phyloP scores from a whole-genome alignment of 306 rosid species.

The Lathyrus aphaca region DNA sequence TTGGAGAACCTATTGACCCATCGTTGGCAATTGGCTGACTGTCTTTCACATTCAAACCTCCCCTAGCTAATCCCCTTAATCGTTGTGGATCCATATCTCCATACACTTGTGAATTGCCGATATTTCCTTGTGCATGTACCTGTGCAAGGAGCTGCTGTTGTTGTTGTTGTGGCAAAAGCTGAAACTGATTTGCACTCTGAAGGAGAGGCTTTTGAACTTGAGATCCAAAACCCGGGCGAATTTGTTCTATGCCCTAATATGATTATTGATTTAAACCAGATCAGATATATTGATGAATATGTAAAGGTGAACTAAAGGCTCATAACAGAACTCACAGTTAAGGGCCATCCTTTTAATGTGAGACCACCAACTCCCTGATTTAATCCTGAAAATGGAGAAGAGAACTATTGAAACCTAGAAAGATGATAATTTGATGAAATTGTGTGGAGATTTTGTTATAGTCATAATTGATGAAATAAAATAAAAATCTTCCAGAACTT shows the following conservation, averaged over 20 bases:
- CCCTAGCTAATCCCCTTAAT: slow-evolving; percentile 77
- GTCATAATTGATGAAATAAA: not conserved
- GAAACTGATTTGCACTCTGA: slow-evolving; percentile 81
- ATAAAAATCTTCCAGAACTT: slow-evolving; percentile 3
- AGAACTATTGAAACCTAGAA: slow-evolving; percentile 30
- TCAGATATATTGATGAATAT: slow-evolving; percentile 28
- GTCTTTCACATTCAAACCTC: slow-evolving; percentile 70
- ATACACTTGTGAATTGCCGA: slow-evolving; percentile 58
- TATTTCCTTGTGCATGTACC: slow-evolving; percentile 83
- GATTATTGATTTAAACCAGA: slow-evolving; percentile 38
- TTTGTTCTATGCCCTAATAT: slow-evolving; percentile 82
- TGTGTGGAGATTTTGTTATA: slow-evolving; percentile 4
- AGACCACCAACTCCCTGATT: slow-evolving; percentile 77
- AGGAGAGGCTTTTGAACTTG: slow-evolving; percentile 92
- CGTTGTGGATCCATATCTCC: slow-evolving; percentile 87
- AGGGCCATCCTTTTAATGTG: slow-evolving; percentile 95
- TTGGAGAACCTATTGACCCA: slow-evolving; percentile 89
- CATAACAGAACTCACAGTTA: slow-evolving; percentile 68
- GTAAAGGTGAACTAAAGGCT: slow-evolving; percentile 23
- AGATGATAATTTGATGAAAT: slow-evolving; percentile 12
- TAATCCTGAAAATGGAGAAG: slow-evolving; percentile 58
- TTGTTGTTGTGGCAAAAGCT: slow-evolving; percentile 82
- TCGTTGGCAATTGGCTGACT: slow-evolving; percentile 69
- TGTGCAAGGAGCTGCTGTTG: slow-evolving; percentile 82
- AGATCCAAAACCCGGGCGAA: slow-evolving; percentile 78